Base-by-base conservation (phyloP, 1,284 basidiomycete genomes). In the Leccinum pachyderme region DNA sequence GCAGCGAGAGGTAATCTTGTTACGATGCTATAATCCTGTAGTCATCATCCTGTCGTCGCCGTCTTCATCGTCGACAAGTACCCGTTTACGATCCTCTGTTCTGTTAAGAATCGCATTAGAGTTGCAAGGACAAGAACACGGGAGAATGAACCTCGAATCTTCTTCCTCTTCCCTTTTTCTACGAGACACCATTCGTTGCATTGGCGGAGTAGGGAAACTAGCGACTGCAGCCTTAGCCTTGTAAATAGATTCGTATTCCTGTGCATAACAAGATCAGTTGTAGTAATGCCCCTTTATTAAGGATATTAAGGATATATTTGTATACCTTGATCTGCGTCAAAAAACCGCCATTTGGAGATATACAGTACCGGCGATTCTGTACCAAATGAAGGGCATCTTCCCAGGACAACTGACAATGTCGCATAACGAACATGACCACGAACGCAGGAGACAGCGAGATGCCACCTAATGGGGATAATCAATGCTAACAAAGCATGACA, bases 221-320 rank as follows among this genome's bases (percentile, higher is more conserved):
- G 81, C 81, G 25, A 89, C 78, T 1, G 86, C 85, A n/a, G 80
- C 73, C 55, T 76, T 83, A 13, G 90, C 90, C 64, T 82, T 85
- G 70, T 91, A 93, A 63, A 95, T 95, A 5, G 91, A 88, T 71
- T 94, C 91, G 61, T 94, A 95, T 75, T 95, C 90, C 89, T 92
- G 63, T 45, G 47, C 31, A 48, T 29, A 15, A 29, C 32, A 35
- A 31, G 31, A 47, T 60, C 50, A 51, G 55, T 37, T 24, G 43
- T 8, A 52, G 47, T 18, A 27, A 31, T 15, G n/a, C 22, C 33
- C 27, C 28, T 31, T 43, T 49, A 29, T 48, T 32, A 28, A 5
- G 31, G 48, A 12, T 49, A 29, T 48, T 32, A 28, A 4, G 31
- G 48, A 12, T 45, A 24, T 39, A 48, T 50, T 55, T 15, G 64